A percentile compares a stretch with the other conserved stretches of the same genome.
Evolutionary conservation across 345 rosid genomes (phyloP).

Genomic region (Limnanthes douglasii): DNA sequence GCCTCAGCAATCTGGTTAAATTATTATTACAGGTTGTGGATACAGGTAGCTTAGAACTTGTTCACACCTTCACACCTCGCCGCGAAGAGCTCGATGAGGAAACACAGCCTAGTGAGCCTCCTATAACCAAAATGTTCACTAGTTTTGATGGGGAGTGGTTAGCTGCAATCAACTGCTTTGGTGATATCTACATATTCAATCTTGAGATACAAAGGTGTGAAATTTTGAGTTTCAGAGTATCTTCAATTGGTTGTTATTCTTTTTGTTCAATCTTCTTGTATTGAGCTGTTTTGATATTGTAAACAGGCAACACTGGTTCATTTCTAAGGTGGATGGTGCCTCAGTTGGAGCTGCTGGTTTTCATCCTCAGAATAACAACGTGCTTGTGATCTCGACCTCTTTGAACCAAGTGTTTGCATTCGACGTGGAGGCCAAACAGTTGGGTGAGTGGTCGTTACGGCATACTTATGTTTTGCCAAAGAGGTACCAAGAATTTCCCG

Average conservation of each 20-base stretch:
- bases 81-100: conserved; percentile 30
- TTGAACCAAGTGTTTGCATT: conserved; percentile 74
- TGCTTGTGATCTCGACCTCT: conserved; percentile 64
- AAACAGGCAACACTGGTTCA: conserved; percentile 94
- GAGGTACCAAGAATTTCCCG: conserved; percentile 91
- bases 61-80: conserved; percentile 49
- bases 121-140: conserved; percentile 74
- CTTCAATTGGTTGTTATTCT: conserved; percentile 2
- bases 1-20: too few species aligned
- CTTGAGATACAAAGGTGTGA: conserved; percentile 66
- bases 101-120: conserved; percentile 47
- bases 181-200: conserved; percentile 71
- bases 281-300: conserved; percentile 1
- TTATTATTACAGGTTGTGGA: conserved; percentile 39
- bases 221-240: background rate
- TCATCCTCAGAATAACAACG: conserved; percentile 55
- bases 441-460: conserved; percentile 80
- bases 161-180: conserved; percentile 88
- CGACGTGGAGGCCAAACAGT: conserved; percentile 79
- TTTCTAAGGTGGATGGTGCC: conserved; percentile 81
- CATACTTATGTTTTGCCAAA: conserved; percentile 45
- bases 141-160: conserved; percentile 92
- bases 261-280: conserved; percentile 2
- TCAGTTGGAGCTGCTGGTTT: conserved; percentile 89
- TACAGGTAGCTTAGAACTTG: conserved; percentile 34